Evolutionary conservation across 805 yeast species (phyloP).

Genomic region (Isabelozyma gotoi): DNA sequence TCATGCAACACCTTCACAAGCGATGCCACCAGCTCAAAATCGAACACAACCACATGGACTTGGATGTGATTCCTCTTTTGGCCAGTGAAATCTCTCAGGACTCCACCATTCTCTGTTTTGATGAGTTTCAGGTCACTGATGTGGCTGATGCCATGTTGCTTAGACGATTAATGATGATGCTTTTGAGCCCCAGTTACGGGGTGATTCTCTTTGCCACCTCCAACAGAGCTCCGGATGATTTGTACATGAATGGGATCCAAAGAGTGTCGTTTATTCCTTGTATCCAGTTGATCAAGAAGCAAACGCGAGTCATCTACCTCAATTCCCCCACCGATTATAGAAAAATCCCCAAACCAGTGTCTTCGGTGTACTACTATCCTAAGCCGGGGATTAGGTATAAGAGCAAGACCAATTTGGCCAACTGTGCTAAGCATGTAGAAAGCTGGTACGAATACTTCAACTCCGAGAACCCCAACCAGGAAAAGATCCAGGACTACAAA

Average conservation of each 20-base stretch:
- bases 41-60: conserved; percentile 47
- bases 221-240: conserved; percentile 90
- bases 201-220: conserved; percentile 90
- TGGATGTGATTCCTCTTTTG: conserved; percentile 79
- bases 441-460: conserved; percentile 82
- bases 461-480: conserved; percentile 46
- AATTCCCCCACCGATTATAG: conserved; percentile 95
- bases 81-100: conserved; percentile 80
- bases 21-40: conserved; percentile 73
- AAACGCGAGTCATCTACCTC: conserved; percentile 74
- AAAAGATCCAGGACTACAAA: conserved; percentile 17
- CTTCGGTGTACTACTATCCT: conserved; percentile 77
- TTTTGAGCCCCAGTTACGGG: conserved; percentile 76
- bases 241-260: conserved; percentile 92
- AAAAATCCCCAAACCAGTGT: conserved; percentile 78
- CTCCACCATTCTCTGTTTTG: conserved; percentile 84
- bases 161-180: conserved; percentile 65
- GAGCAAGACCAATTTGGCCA: conserved; percentile 48
- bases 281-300: conserved; percentile 70
- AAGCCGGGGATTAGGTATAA: conserved; percentile 56
- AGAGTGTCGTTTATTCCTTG: conserved; percentile 91
- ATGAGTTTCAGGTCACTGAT: conserved; percentile 97
- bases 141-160: conserved; percentile 98
- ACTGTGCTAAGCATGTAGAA: conserved; percentile 61
- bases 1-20: conserved; percentile 92